phyloP scores from a whole-genome alignment of 83 land plant species.

The Thuja plicata region DNA sequence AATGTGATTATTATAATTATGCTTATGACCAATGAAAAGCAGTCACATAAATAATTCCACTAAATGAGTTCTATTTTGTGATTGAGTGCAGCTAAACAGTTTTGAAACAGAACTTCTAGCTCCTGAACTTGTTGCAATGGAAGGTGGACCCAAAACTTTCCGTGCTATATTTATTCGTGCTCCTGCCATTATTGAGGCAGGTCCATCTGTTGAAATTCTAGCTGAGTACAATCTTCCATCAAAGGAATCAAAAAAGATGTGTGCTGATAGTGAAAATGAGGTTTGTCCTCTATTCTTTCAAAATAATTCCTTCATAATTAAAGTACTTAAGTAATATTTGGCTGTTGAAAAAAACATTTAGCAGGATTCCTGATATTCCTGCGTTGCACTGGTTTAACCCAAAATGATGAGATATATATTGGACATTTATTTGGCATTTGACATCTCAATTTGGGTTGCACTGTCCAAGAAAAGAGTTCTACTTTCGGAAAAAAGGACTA shows the following conservation, averaged over 20 bases:
- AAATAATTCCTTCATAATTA: not conserved
- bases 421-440: not conserved
- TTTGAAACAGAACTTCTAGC: constrained; percentile 85
- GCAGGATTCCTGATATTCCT: not conserved
- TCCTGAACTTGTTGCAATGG: constrained; percentile 68
- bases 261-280: constrained; percentile 29
- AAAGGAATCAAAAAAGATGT: constrained; percentile 1
- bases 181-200: constrained; percentile 85
- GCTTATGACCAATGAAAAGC: not conserved
- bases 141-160: constrained; percentile 82
- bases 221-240: constrained; percentile 63
- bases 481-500: not conserved
- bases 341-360: not conserved
- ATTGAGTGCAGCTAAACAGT: constrained; percentile 75
- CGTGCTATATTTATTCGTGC: constrained; percentile 98
- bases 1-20: not conserved
- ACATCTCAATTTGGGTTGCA: not conserved
- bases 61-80: not conserved
- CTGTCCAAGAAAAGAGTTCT: not conserved
- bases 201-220: constrained; percentile 83
- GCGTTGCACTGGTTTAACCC: not conserved
- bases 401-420: not conserved
- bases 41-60: not conserved
- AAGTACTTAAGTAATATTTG: not conserved
- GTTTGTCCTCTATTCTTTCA: constrained; percentile 22